These are phyloP conservation scores for Suillus subaureus DNA, from an alignment of 768 basidiomycete genomes.

Conservation along the genomic window DNA sequence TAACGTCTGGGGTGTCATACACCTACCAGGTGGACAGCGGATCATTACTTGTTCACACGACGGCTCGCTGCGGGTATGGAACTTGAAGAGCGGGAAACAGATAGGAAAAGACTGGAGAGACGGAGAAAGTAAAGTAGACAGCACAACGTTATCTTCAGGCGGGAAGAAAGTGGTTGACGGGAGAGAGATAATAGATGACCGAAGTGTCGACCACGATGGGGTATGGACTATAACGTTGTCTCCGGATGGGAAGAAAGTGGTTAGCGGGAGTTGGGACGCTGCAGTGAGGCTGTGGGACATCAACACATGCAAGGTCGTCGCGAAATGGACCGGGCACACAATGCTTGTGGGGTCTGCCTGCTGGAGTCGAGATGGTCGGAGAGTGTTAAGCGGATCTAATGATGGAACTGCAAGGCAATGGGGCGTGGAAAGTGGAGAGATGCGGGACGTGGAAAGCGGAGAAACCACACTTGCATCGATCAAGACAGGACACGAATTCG, in stretches of 20 bases:
- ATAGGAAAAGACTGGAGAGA: background rate
- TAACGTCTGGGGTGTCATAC: background rate
- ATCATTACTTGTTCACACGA: background rate
- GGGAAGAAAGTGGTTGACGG: background rate
- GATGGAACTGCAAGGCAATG: background rate
- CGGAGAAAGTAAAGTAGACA: background rate
- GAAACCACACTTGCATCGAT: background rate
- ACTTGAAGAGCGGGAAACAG: background rate
- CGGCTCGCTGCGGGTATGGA: background rate
- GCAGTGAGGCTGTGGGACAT: background rate
- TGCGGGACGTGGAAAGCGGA: no score
- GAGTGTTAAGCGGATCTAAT: background rate
- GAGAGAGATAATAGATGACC: background rate
- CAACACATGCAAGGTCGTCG: background rate
- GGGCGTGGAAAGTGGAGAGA: background rate
- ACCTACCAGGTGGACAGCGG: background rate
- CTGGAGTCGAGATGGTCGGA: background rate
- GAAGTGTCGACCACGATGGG: no score
- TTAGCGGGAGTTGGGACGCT: background rate
- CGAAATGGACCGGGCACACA: background rate
- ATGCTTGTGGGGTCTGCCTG: background rate
- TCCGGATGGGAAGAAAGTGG: slow-evolving; percentile 18
- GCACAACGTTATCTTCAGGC: background rate
- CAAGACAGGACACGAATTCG: background rate
- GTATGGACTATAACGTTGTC: background rate